Evolutionary conservation across 371 early-diverging fungal genomes (phyloP).

Genomic region (Cokeromyces recurvatus): DNA sequence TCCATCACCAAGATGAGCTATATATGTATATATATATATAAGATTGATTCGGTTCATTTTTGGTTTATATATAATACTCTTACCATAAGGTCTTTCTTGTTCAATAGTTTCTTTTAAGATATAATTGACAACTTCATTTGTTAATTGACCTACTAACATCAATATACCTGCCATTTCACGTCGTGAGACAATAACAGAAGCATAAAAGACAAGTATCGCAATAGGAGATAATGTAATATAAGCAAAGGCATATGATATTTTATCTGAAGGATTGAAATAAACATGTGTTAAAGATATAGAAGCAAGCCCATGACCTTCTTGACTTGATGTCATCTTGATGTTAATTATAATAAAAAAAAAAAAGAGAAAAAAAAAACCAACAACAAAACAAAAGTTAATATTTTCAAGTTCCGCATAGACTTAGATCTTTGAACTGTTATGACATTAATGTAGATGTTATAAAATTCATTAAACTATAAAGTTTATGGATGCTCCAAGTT

Average conservation of each 20-base stretch:
- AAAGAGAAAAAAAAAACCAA: no score
- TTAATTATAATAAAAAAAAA: no score
- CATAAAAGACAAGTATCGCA: conserved; percentile 76
- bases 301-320: conserved; percentile 26
- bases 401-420: no score
- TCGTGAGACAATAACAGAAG: conserved; percentile 66
- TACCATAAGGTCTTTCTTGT: conserved; percentile 76
- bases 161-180: conserved; percentile 71
- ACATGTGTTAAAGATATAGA: conserved; percentile 73
- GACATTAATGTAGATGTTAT: no score
- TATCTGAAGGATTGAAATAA: conserved; percentile 58
- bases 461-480: no score
- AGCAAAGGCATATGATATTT: conserved; percentile 52
- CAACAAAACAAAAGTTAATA: no score
- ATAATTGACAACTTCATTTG: conserved; percentile 74
- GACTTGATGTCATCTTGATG: neutral
- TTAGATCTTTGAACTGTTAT: no score
- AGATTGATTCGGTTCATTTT: no score
- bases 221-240: conserved; percentile 77
- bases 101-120: conserved; percentile 67
- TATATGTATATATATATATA: neutral
- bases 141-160: conserved; percentile 77
- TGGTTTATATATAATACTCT: neutral
- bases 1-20: conserved; percentile 75
- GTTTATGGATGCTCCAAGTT: no score